phyloP scores from a whole-genome alignment of 352 stramenopile genomes.

The Globisporangium megalacanthum region DNA sequence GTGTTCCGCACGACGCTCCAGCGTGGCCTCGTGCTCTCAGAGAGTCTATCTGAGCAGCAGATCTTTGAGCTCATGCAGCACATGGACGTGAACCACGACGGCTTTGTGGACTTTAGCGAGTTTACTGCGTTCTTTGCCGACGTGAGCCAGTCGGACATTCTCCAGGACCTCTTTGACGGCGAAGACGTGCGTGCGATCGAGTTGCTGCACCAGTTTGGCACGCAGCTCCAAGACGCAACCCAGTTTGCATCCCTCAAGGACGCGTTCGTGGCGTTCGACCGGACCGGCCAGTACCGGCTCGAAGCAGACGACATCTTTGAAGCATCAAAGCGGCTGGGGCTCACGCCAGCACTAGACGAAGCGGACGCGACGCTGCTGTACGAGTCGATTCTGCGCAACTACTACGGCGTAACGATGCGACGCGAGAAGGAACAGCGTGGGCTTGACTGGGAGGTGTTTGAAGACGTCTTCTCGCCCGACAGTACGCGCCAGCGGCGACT shows the following conservation, averaged over 20 bases:
- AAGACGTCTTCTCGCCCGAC: conserved; percentile 71
- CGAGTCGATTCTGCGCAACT: conserved; percentile 58
- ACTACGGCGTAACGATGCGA: conserved; percentile 48
- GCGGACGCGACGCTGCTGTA: conserved; percentile 47
- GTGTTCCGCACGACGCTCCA: conserved; percentile 74
- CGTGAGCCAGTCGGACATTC: conserved; percentile 61
- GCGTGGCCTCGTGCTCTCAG: conserved; percentile 40
- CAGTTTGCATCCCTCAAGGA: conserved; percentile 48
- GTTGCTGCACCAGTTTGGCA: conserved; percentile 60
- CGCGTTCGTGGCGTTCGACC: conserved; percentile 56
- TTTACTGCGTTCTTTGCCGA: conserved; percentile 87
- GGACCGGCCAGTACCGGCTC: conserved; percentile 28
- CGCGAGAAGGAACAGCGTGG: conserved; percentile 35
- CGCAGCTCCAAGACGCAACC: conserved; percentile 29
- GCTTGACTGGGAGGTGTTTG: conserved; percentile 67
- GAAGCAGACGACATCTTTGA: conserved; percentile 42
- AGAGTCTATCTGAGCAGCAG: conserved; percentile 81
- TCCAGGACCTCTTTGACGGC: conserved; percentile 73
- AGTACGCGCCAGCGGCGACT: conserved; percentile 58
- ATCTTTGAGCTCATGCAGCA: conserved; percentile 93
- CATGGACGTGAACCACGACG: conserved; percentile 88
- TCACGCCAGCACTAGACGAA: conserved; percentile 43
- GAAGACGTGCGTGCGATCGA: conserved; percentile 70
- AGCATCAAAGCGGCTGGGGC: conserved; percentile 40
- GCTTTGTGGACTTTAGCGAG: conserved; percentile 86